These are phyloP conservation scores for Beauveria caledonica DNA, from an alignment of 2,329 filamentous ascomycete genomes.

Conservation along the genomic window DNA sequence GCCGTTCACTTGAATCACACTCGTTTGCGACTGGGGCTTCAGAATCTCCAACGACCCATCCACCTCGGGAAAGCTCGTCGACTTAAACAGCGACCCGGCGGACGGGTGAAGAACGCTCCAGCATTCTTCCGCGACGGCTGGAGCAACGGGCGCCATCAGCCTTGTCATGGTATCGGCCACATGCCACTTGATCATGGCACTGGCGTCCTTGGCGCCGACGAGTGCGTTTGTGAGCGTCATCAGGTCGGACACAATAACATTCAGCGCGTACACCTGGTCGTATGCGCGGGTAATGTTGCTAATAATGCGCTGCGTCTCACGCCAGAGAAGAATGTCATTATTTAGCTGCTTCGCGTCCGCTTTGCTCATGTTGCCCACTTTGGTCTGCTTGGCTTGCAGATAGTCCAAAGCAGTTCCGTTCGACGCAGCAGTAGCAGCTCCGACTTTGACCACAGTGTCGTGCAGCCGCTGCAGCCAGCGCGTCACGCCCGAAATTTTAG, in stretches of 20 bases:
- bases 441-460: conserved; percentile 39
- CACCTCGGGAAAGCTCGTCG: conserved; percentile 49
- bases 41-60: conserved; percentile 45
- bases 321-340: conserved; percentile 48
- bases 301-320: conserved; percentile 60
- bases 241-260: conserved; percentile 75
- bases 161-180: conserved; percentile 52
- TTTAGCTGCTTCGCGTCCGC: conserved; percentile 33
- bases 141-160: conserved; percentile 71
- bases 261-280: conserved; percentile 65
- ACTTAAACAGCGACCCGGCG: conserved; percentile 31
- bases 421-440: conserved; percentile 11
- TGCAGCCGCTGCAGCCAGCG: conserved; percentile 68
- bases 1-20: conserved; percentile 74
- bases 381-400: conserved; percentile 27
- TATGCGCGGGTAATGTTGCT: conserved; percentile 59
- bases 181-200: conserved; percentile 36
- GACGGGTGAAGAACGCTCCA: conserved; percentile 52
- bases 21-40: conserved; percentile 41
- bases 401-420: conserved; percentile 23
- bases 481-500: conserved; percentile 71
- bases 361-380: conserved; percentile 23
- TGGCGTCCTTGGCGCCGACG: conserved; percentile 33
- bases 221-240: conserved; percentile 72
- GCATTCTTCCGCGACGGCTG: conserved; percentile 73